Evolutionary conservation across 768 basidiomycete genomes (phyloP).

Genomic region (Suillus spraguei): DNA sequence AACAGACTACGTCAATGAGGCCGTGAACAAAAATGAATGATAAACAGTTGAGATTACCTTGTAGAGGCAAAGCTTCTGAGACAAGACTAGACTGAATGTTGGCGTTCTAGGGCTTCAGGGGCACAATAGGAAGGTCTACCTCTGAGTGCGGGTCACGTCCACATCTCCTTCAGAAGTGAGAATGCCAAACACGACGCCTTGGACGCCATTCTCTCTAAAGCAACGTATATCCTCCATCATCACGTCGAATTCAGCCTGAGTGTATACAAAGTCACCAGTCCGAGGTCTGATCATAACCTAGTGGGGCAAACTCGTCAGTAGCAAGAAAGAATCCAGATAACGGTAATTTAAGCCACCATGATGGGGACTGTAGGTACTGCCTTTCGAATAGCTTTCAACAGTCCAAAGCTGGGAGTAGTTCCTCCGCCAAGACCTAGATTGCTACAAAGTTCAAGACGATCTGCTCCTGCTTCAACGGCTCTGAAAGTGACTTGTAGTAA

Average conservation of each 20-base stretch:
- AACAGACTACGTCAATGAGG: constrained; percentile 55
- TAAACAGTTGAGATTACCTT: constrained; percentile 46
- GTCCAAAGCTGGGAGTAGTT: constrained; percentile 79
- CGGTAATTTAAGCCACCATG: constrained; percentile 53
- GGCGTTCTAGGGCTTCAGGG: neutral
- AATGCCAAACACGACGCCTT: constrained; percentile 69
- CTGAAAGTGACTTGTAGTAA: constrained; percentile 37
- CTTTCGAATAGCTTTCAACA: constrained; percentile 59
- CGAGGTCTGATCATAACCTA: constrained; percentile 84
- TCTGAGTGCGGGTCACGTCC: constrained; percentile 59
- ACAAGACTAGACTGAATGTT: constrained; percentile 45
- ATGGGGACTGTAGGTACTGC: constrained; percentile 54
- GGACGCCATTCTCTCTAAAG: constrained; percentile 59
- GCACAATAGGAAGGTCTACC: constrained; percentile 27
- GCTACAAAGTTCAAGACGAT: constrained; percentile 77
- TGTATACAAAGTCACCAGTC: constrained; percentile 78
- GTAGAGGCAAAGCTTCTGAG: constrained; percentile 56
- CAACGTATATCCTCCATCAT: constrained; percentile 74
- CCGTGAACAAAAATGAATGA: neutral
- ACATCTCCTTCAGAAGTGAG: constrained; percentile 59
- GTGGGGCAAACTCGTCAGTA: constrained; percentile 7
- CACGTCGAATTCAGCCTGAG: constrained; percentile 61
- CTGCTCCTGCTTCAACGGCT: constrained; percentile 69
- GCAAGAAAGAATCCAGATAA: neutral
- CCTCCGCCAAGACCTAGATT: constrained; percentile 78